phyloP scores from a whole-genome alignment of 164 flowering plant genomes.

The Kalanchoe fedtschenkoi region DNA sequence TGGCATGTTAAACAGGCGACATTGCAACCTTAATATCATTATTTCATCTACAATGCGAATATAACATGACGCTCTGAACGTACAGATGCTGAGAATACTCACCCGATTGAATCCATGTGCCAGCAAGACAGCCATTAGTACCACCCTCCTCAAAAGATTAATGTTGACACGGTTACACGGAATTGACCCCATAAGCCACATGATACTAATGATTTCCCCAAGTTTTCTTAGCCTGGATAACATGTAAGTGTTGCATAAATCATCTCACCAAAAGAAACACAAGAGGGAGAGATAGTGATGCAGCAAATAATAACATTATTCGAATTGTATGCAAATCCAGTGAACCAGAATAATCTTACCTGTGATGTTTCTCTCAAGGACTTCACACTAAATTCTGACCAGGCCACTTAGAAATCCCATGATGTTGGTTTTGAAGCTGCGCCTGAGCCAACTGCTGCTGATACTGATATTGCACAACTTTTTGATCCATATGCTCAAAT shows the following conservation, averaged over 20 bases:
- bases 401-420: constrained; percentile 66
- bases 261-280: neutral
- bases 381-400: constrained; percentile 74
- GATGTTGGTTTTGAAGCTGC: constrained; percentile 52
- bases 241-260: too few species aligned
- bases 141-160: constrained; percentile 40
- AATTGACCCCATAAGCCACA: constrained; percentile 33
- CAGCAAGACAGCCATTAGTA: constrained; percentile 53
- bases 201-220: constrained; percentile 29
- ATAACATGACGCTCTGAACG: too few species aligned
- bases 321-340: neutral
- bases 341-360: constrained; percentile 19
- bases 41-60: too few species aligned
- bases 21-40: too few species aligned
- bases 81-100: constrained; percentile 10
- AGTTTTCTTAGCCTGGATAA: constrained; percentile 33
- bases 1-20: too few species aligned
- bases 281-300: neutral
- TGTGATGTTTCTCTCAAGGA: constrained; percentile 22
- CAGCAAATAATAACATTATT: neutral
- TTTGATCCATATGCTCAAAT: constrained; percentile 29
- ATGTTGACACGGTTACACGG: constrained; percentile 40
- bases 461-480: constrained; percentile 28
- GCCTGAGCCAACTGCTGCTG: constrained; percentile 18
- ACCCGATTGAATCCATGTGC: constrained; percentile 51